These are phyloP conservation scores for Cyphellophora europaea DNA, from an alignment of 2,329 filamentous ascomycete species.

Conservation along the genomic window DNA sequence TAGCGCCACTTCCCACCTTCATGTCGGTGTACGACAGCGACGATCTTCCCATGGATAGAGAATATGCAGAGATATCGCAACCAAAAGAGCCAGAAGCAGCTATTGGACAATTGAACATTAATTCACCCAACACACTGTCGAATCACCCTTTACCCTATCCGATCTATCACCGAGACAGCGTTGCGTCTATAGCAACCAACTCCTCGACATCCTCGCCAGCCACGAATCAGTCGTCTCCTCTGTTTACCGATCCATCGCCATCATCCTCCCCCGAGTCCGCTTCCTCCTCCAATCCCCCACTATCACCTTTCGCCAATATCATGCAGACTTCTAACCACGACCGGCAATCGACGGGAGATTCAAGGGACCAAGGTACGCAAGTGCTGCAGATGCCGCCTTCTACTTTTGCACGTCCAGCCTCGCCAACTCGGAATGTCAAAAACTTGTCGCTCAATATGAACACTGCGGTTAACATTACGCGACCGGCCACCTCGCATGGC, in stretches of 20 bases:
- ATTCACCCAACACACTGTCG: neutral
- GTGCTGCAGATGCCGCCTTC: slow-evolving; percentile 6
- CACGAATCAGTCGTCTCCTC: slow-evolving; percentile 83
- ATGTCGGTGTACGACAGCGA: slow-evolving; percentile 18
- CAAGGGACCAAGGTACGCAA: slow-evolving; percentile 17
- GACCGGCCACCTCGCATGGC: slow-evolving; percentile 41
- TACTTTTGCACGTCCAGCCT: neutral
- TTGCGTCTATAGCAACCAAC: slow-evolving; percentile 49
- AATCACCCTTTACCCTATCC: neutral
- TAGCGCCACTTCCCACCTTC: slow-evolving; percentile 19
- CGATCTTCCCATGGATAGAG: neutral
- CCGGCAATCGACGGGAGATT: slow-evolving; percentile 17
- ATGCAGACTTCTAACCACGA: slow-evolving; percentile 9
- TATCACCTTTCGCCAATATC: slow-evolving; percentile 33
- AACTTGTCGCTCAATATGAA: slow-evolving; percentile 52
- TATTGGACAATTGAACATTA: slow-evolving; percentile 1
- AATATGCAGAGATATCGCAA: neutral
- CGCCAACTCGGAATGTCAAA: slow-evolving; percentile 44
- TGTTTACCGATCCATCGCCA: slow-evolving; percentile 80
- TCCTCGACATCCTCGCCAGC: slow-evolving; percentile 93
- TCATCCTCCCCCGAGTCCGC: slow-evolving; percentile 90
- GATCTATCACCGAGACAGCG: slow-evolving; percentile 30
- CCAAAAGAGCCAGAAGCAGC: neutral
- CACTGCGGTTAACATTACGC: slow-evolving; percentile 33
- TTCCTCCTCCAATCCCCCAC: slow-evolving; percentile 55